These are phyloP conservation scores for Hypoxylon sp. DNA, from an alignment of 2,329 filamentous ascomycete species.

Conservation along the genomic window DNA sequence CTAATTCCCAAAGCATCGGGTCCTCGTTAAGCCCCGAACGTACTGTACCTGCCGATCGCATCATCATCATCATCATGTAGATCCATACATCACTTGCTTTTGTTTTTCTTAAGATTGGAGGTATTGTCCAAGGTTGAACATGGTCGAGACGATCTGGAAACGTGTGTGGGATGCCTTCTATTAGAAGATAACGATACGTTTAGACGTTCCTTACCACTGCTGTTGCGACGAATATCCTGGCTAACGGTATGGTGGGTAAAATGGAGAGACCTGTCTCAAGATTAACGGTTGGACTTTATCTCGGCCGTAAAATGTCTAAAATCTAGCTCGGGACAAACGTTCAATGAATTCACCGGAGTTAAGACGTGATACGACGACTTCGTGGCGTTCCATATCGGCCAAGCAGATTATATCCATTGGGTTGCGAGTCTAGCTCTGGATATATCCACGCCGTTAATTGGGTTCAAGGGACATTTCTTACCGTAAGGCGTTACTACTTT, in stretches of 20 bases:
- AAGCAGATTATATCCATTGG: slow-evolving; percentile 58
- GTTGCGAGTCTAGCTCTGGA: slow-evolving; percentile 29
- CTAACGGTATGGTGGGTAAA: slow-evolving; percentile 1
- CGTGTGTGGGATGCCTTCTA: slow-evolving; percentile 11
- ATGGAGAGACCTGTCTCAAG: slow-evolving; percentile 30
- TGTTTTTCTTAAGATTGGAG: slow-evolving; percentile 12
- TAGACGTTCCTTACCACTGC: neutral
- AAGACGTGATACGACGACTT: slow-evolving; percentile 63
- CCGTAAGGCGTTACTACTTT: slow-evolving; percentile 7
- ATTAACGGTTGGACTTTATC: slow-evolving; percentile 56
- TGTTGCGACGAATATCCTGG: neutral
- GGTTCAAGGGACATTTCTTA: slow-evolving; percentile 29
- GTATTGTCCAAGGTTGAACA: slow-evolving; percentile 13
- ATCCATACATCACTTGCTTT: slow-evolving; percentile 10
- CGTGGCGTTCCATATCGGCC: slow-evolving; percentile 60
- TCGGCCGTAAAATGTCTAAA: slow-evolving; percentile 59
- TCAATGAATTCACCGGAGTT: slow-evolving; percentile 54
- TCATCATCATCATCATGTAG: slow-evolving; percentile 13
- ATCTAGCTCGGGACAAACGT: slow-evolving; percentile 50
- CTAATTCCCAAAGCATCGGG: slow-evolving; percentile 30
- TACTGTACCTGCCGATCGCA: slow-evolving; percentile 12
- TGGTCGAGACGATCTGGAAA: slow-evolving; percentile 16
- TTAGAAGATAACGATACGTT: slow-evolving; percentile 27
- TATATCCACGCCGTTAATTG: slow-evolving; percentile 5
- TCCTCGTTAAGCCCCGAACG: slow-evolving; percentile 10